phyloP scores from a whole-genome alignment of 1,284 basidiomycete genomes.

The Abortiporus biennis region DNA sequence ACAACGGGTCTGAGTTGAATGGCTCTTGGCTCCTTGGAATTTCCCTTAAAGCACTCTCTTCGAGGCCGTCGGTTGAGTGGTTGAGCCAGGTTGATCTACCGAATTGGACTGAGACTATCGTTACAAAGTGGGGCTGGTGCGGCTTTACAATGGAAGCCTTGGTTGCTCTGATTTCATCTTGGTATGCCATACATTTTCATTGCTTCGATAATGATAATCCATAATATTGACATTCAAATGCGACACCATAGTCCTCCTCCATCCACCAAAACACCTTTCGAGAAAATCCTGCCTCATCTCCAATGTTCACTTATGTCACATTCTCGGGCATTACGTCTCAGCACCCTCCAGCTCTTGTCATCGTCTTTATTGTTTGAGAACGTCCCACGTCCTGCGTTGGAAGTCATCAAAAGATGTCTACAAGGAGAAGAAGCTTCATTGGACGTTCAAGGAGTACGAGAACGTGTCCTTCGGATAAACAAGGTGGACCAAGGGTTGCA shows the following conservation, averaged over 20 bases:
- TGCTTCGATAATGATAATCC: background rate
- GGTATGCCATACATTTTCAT: slow-evolving; percentile 28
- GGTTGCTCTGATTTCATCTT: slow-evolving; percentile 41
- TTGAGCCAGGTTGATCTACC: slow-evolving; percentile 35
- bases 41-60: slow-evolving; percentile 41
- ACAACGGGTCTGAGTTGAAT: slow-evolving; percentile 32
- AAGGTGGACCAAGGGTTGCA: slow-evolving; percentile 50
- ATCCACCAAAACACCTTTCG: slow-evolving; percentile 1
- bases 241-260: background rate
- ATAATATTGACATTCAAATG: no score
- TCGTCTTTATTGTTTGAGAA: no score
- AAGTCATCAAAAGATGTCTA: slow-evolving; percentile 59
- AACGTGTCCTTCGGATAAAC: slow-evolving; percentile 71
- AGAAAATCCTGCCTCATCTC: slow-evolving; percentile 34
- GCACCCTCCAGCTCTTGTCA: slow-evolving; percentile 36
- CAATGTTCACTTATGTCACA: slow-evolving; percentile 50
- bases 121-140: slow-evolving; percentile 54
- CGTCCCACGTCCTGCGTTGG: slow-evolving; percentile 45
- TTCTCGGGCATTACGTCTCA: slow-evolving; percentile 51
- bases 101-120: slow-evolving; percentile 38
- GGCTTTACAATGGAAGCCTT: slow-evolving; percentile 50
- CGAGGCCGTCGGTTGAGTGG: slow-evolving; percentile 36
- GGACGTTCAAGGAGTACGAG: slow-evolving; percentile 74
- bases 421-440: slow-evolving; percentile 72
- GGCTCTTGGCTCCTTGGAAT: slow-evolving; percentile 47